phyloP scores from a whole-genome alignment of 2,329 filamentous ascomycete genomes.

The Ustulina deusta region DNA sequence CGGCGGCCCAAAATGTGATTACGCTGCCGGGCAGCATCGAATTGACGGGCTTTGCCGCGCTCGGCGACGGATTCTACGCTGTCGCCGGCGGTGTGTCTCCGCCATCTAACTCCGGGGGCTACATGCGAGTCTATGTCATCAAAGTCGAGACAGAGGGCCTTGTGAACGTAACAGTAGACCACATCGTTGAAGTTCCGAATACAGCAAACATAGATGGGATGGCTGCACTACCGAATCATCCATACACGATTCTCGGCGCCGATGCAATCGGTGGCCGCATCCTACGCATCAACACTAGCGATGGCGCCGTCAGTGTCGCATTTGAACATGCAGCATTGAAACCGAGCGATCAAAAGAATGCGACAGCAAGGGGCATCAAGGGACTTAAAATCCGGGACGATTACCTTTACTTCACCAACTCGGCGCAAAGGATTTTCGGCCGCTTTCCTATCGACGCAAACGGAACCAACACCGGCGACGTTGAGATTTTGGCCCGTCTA shows the following conservation, averaged over 20 bases:
- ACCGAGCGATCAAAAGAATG: slow-evolving; percentile 1
- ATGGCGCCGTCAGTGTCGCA: slow-evolving; percentile 31
- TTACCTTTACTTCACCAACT: slow-evolving; percentile 45
- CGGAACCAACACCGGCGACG: slow-evolving; percentile 33
- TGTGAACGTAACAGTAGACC: slow-evolving; percentile 33
- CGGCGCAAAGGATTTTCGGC: slow-evolving; percentile 34
- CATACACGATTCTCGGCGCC: slow-evolving; percentile 37
- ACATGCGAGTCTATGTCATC: slow-evolving; percentile 38
- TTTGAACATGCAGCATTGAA: slow-evolving; percentile 33
- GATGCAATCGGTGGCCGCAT: slow-evolving; percentile 41
- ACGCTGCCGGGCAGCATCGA: slow-evolving; percentile 29
- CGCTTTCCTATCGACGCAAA: slow-evolving; percentile 36
- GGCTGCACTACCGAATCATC: slow-evolving; percentile 37
- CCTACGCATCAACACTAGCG: slow-evolving; percentile 36
- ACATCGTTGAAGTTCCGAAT: slow-evolving; percentile 36
- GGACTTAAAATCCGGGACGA: slow-evolving; percentile 36
- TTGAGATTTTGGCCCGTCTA: slow-evolving; percentile 37
- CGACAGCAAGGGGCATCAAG: slow-evolving; percentile 37
- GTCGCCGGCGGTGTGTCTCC: slow-evolving; percentile 37
- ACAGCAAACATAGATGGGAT: slow-evolving; percentile 39
- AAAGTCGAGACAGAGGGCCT: slow-evolving; percentile 32
- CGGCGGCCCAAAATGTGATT: slow-evolving; percentile 32
- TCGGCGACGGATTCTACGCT: slow-evolving; percentile 38
- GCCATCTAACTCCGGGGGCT: slow-evolving; percentile 24
- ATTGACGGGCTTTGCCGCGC: slow-evolving; percentile 34